Conservation (phyloP, 2,329 filamentous ascomycete genomes). For the Ophiocordyceps sinensis region DNA sequence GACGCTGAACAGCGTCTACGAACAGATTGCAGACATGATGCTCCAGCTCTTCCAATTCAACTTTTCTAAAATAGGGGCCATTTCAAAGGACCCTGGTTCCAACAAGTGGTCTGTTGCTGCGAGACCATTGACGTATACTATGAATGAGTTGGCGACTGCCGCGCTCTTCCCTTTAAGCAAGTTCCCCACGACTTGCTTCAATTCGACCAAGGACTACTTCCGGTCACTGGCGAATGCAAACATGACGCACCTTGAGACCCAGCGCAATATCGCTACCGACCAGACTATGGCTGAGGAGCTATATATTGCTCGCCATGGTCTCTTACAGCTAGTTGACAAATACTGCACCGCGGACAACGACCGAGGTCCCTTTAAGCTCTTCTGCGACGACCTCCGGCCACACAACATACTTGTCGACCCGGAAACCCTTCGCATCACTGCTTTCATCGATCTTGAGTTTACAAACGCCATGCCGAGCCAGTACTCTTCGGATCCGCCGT, state of each 20-base stretch:
- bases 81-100: background rate
- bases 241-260: constrained; percentile 7
- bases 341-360: background rate
- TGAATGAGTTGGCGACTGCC: background rate
- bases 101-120: background rate
- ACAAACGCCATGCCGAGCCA: constrained; percentile 24
- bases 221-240: background rate
- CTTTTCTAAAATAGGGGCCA: background rate
- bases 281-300: constrained; percentile 11
- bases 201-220: background rate
- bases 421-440: constrained; percentile 18
- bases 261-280: constrained; percentile 17
- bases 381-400: constrained; percentile 24
- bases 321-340: background rate
- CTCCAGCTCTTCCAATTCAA: background rate
- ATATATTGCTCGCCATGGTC: background rate
- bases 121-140: background rate
- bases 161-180: constrained; percentile 4
- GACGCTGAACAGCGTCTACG: background rate
- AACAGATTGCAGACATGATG: background rate
- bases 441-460: constrained; percentile 25
- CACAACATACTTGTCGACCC: constrained; percentile 23
- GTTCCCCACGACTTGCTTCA: background rate
- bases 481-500: constrained; percentile 21
- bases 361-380: constrained; percentile 12